These are phyloP conservation scores for Fusarium nygamai DNA, from an alignment of 2,329 filamentous ascomycete species.

Conservation along the genomic window DNA sequence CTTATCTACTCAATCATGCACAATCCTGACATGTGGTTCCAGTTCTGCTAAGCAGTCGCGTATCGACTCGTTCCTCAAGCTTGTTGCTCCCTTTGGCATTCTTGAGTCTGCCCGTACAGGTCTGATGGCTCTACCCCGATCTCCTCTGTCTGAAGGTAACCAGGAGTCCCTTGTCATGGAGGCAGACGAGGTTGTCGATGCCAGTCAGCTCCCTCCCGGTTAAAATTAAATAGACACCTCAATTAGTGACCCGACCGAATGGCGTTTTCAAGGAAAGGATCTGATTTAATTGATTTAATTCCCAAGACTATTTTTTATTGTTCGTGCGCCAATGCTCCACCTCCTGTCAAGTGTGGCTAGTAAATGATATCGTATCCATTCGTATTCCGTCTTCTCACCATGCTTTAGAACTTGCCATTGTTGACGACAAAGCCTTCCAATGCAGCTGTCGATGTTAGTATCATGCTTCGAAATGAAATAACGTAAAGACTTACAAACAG, in stretches of 20 bases:
- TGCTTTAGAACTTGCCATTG: slow-evolving; percentile 75
- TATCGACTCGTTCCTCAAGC: slow-evolving; percentile 98
- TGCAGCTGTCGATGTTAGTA: slow-evolving; percentile 62
- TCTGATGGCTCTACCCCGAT: slow-evolving; percentile 95
- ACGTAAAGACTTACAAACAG: slow-evolving; percentile 69
- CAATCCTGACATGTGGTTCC: slow-evolving; percentile 38
- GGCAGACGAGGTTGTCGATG: slow-evolving; percentile 93
- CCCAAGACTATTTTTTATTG: slow-evolving; percentile 43
- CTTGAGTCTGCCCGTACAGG: slow-evolving; percentile 95
- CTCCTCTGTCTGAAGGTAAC: slow-evolving; percentile 79
- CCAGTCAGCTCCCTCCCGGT: slow-evolving; percentile 91
- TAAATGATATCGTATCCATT: slow-evolving; percentile 17
- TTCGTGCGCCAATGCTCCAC: slow-evolving; percentile 40
- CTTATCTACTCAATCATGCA: not conserved
- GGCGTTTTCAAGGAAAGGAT: slow-evolving; percentile 45
- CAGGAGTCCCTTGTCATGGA: slow-evolving; percentile 81
- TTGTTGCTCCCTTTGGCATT: slow-evolving; percentile 93
- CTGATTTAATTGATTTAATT: slow-evolving; percentile 43
- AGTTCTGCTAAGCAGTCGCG: slow-evolving; percentile 91
- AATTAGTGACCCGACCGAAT: slow-evolving; percentile 23
- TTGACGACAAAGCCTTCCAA: slow-evolving; percentile 95
- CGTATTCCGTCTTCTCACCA: not conserved
- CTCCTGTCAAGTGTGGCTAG: slow-evolving; percentile 20
- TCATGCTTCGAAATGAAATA: not conserved
- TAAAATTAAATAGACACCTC: slow-evolving; percentile 57